Evolutionary conservation across 495 filamentous ascomycete genomes (phyloP), one percentile per base, ranked within the genome.

Genomic region (Penicillium parvum): DNA sequence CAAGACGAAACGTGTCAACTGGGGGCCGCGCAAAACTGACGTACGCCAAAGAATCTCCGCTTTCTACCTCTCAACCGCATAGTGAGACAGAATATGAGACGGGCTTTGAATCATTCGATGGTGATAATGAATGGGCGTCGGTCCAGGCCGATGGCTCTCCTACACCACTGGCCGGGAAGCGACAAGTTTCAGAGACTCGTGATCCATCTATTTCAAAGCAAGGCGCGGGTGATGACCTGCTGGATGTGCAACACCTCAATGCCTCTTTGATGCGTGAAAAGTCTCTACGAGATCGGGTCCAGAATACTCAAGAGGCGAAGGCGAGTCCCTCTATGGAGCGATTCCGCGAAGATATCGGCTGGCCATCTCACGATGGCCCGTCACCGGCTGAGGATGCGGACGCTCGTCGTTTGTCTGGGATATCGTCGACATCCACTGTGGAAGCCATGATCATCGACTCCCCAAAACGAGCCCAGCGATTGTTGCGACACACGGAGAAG

Each of bases 401-500:
- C 5, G 69, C 51, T 15, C 61, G 56, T 25, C 55, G 73, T 9
- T 74, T 78, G 22, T 90, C 86, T 14, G 71, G 67, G 11, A 71
- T 81, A 45, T 88, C 86, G 8, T 75, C 72, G 5, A 72, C 75
- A 7, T 88, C 85, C 3, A 88, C 85, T 0, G 75, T 89, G 11
- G 83, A 85, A 62, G 85, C 80, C 8, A 75, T 86, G 60, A 73
- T 88, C 18, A 76, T 88, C 25, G 82, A 85, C 35, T 67, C 71
- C 3, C 70, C 74, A 4, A 79, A 77, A 29, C 70, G 66, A 42
- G 60, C 63, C 11, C 53, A 55, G 22, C 72, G 76, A 33, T 68
- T 67, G 10, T 65, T 90, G 40, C 79, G 86, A 34, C 86, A 89
- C 57, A 79, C 78, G 16, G 80, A 78, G 50, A 89, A 89, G 69